Base-by-base conservation (phyloP, 2,329 filamentous ascomycete genomes). In the Fusarium staphyleae region DNA sequence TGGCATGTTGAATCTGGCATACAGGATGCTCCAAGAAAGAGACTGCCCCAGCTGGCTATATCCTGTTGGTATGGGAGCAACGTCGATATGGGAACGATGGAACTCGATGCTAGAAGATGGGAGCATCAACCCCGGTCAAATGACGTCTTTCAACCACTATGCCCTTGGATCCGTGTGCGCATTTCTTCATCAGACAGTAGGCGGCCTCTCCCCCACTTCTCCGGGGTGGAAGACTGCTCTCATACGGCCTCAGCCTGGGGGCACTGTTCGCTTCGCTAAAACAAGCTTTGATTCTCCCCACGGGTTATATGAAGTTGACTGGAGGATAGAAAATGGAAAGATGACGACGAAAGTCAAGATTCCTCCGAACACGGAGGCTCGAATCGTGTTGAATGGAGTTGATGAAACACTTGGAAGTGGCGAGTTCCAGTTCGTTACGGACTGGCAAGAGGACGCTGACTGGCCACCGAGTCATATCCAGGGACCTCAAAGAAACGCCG, bases 381-480 rank as follows among this genome's bases (percentile, higher is more conserved):
- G n/a, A 3, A 13, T 54, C 1, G 51, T 41, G 14, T 15, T 54
- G n/a, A 5, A 4, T n/a, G 40, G 46, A 0, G 15, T 54, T 1
- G 40, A 54, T 5, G 51, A 50, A 7, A 45, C 5, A 8, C 39
- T 54, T 24, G 37, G 33, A 5, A 54, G 46, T 13, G 51, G 51
- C 5, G 39, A 50, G 13, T 54, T 45, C n/a, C 10, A 19, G 18
- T 54, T 40, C 19, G 40, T 16, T 2, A 54, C 46, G 1, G 26
- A 35, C 3, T 54, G 46, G 51, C 12, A 32, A 1, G 46, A 30
- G 3, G 46, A 50, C 7, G 1, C 14, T 15, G 32, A 39, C 4
- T 54, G 51, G 46, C 51, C 51, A 12, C 51, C 46, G 14, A 47
- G 30, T 7, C 29, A 48, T 3, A 41, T 52, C 14, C 30, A 15